Percentiles rank a stretch among this genome's conserved stretches.
phyloP scores from a whole-genome alignment of 2,329 filamentous ascomycete species.

The Dothistroma septosporum region DNA sequence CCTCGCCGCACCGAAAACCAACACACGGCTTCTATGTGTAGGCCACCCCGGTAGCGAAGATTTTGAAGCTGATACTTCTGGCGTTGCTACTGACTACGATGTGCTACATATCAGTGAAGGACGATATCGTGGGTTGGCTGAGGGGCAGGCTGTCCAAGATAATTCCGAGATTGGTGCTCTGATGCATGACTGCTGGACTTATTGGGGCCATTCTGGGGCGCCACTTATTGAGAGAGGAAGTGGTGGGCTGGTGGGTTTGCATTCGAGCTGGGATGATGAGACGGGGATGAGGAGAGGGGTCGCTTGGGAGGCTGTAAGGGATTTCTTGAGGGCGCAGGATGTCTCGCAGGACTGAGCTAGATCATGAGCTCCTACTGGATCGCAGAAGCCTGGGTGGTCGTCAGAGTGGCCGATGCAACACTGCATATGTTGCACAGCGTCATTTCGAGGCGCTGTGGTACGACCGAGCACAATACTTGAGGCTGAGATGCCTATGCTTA shows the following conservation, averaged over 20 bases:
- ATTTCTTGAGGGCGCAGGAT: conserved; percentile 34
- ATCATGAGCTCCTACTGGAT: too few species aligned
- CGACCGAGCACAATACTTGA: neutral
- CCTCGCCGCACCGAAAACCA: conserved; percentile 11
- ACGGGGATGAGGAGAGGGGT: conserved; percentile 51
- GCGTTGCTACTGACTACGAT: conserved; percentile 44
- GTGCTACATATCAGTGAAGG: conserved; percentile 48
- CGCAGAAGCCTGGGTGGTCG: neutral
- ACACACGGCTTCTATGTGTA: conserved; percentile 35
- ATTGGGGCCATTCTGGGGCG: conserved; percentile 55
- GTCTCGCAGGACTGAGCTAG: neutral
- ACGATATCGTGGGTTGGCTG: conserved; percentile 39
- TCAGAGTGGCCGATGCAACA: neutral
- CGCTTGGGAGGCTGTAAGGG: conserved; percentile 42
- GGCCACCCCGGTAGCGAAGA: conserved; percentile 44
- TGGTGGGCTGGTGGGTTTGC: conserved; percentile 47
- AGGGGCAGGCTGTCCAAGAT: conserved; percentile 45
- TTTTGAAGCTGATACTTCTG: conserved; percentile 40
- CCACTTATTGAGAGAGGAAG: conserved; percentile 42
- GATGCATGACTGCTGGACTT: conserved; percentile 55
- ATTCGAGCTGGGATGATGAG: conserved; percentile 53
- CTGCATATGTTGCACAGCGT: neutral
- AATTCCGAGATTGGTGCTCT: conserved; percentile 52
- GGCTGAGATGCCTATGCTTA: neutral
- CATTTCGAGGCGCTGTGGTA: neutral